Base-by-base conservation (phyloP, 176 grass and related monocot species). In the Hordeum marinum region DNA sequence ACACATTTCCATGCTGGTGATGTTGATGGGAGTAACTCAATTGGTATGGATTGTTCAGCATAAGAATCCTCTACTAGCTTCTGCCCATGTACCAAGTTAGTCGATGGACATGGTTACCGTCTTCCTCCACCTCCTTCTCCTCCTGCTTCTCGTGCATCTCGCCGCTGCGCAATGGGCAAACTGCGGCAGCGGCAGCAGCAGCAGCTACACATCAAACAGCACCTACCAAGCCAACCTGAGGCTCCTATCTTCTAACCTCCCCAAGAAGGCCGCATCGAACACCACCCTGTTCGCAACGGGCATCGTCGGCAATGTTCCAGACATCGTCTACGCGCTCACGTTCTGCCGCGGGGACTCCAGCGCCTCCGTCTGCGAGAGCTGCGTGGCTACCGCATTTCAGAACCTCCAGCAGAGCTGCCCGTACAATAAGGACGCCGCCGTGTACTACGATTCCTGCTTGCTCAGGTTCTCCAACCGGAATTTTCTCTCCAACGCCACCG, bases 301-400 rank as follows among this genome's bases (percentile, higher is more conserved):
- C 11, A 69, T 63, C 17, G 29, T 2, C 0, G 90, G 87, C 12
- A 1, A 7, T 3, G 2, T 18, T 2, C 54, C 76, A 0, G 57
- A 91, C 29, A 59, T 21, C 31, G 35, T 81, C 8, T 73, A 32
- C 14, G 92, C 82, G 41, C 77, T 91, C 5, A 20, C 73, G 3
- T 71, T 91, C 74, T 94, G 92, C 32, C 89, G 89, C 17, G 92
- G 92, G 0, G 89, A 94, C 9, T 2, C 26, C n/a, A 63, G 46
- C 26, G 17, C 69, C 3, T 31, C 59, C 7, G 35, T 4, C 3
- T 94, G 92, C n/a, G 3, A 15, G 0, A 3, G 0, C 45, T 94
- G 92, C 57, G 35, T 89, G 37, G 20, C 11, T 29, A 14, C 24
- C 21, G 54, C 81, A 11, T 12, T 41, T 18, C 2, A 7, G 37